Evolutionary conservation across 352 stramenopile genomes (phyloP).

Genomic region (Phytophthora podocarpi): DNA sequence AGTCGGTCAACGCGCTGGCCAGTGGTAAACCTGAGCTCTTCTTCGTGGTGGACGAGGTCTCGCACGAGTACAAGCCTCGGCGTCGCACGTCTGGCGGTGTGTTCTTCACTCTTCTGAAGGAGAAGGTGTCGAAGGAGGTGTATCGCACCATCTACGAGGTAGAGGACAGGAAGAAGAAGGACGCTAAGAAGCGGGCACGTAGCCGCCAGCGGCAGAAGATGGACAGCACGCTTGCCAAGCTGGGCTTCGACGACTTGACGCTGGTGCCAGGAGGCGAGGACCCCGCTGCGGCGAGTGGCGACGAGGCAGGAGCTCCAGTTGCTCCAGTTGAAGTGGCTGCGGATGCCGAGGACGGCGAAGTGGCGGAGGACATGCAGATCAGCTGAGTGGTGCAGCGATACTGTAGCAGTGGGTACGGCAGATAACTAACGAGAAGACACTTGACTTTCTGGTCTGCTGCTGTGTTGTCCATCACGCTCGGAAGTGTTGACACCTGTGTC

Average conservation of each 20-base stretch:
- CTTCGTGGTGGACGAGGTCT: slow-evolving; percentile 44
- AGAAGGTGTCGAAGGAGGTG: slow-evolving; percentile 63
- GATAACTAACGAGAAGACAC: too few relatives aligned
- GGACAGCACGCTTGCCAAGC: slow-evolving; percentile 61
- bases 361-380: slow-evolving; percentile 40
- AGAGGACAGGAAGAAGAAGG: slow-evolving; percentile 77
- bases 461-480: too few relatives aligned
- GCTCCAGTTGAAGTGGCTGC: slow-evolving; percentile 10
- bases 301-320: neutral
- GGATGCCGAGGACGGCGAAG: slow-evolving; percentile 35
- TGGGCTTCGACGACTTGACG: slow-evolving; percentile 60
- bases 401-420: too few relatives aligned
- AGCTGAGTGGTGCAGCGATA: slow-evolving; percentile 3
- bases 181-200: slow-evolving; percentile 61
- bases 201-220: slow-evolving; percentile 58
- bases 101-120: slow-evolving; percentile 71
- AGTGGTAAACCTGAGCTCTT: slow-evolving; percentile 59
- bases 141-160: slow-evolving; percentile 83
- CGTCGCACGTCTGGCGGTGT: slow-evolving; percentile 75
- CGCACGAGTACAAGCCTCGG: slow-evolving; percentile 49
- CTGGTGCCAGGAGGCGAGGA: slow-evolving; percentile 20
- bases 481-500: too few relatives aligned
- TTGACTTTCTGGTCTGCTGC: too few relatives aligned
- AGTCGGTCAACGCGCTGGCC: slow-evolving; percentile 52
- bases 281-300: neutral